A percentile compares a stretch with the other conserved stretches of the same genome.
Evolutionary conservation across 352 stramenopile species (phyloP).

Genomic region (Phytophthora niederhauseri): DNA sequence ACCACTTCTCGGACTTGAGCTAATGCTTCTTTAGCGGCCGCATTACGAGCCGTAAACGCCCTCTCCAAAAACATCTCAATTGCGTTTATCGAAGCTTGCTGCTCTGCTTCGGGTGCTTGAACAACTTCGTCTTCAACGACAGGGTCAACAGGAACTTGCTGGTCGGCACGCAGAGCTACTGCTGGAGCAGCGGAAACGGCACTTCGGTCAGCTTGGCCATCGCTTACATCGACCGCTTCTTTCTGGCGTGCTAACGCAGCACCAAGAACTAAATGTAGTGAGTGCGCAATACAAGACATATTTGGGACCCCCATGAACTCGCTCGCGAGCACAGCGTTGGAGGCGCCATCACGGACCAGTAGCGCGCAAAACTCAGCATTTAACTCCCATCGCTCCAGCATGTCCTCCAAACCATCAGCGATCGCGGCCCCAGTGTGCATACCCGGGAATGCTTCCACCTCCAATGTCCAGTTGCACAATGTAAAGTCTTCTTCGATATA

Average conservation of each 20-base stretch:
- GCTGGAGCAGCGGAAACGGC: too few relatives aligned
- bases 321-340: neutral
- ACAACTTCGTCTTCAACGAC: neutral
- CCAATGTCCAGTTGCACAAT: neutral
- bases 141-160: neutral
- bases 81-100: neutral
- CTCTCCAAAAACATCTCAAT: neutral
- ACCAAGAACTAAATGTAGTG: neutral
- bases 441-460: neutral
- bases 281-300: neutral
- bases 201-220: too few relatives aligned
- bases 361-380: neutral
- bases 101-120: neutral
- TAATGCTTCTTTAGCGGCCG: neutral
- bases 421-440: neutral
- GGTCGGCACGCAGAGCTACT: too few relatives aligned
- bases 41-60: neutral
- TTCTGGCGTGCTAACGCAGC: neutral
- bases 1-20: neutral
- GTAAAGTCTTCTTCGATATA: slow-evolving; percentile 9
- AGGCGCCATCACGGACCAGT: neutral
- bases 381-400: neutral
- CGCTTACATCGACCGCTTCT: neutral
- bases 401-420: neutral
- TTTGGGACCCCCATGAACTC: neutral